Base-by-base conservation (phyloP, 148 eudicot genomes). In the Amaranthus hypochondriacus region DNA sequence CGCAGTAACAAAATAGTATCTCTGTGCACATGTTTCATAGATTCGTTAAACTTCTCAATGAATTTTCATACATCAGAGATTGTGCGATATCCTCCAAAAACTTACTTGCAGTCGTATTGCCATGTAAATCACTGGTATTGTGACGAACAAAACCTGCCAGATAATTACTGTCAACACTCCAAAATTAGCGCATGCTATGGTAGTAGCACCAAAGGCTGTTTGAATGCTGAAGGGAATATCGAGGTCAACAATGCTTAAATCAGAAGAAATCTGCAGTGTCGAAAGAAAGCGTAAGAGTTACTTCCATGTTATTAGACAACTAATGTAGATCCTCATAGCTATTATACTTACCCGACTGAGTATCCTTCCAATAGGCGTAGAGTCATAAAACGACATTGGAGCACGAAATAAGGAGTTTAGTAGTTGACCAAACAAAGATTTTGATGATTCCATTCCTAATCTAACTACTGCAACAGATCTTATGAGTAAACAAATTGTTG, bases 361-460 rank as follows among this genome's bases (percentile, higher is more conserved):
- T 72, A 94, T 92, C 76, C 98, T 86, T 77, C 98, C 98, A 82
- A 94, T 82, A 63, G 97, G 98, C 0, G 98, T 94, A 44, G 97
- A 94, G 72, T 94, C 97, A 58, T 92, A 94, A 76, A 94, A 94
- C 14, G 93, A 83, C 90, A 90, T 92, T 39, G 98, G 98, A 3
- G 97, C 98, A 7, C 88, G 88, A 52, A 94, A 88, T 48, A 94
- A 87, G 57, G 97, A 92, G 51, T 76, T 79, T 75, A 92, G 67
- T 62, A 94, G 74, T 83, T 85, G 88, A 13, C 89, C 81, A 73
- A 88, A 94, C 50, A 94, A 68, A 14, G 98, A 84, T 73, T 81
- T 86, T 49, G 98, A 94, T n/a, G 98, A 86, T 56, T 75, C 79
- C 87, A 91, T 51, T 18, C 97, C 97, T 73, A 92, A 68, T 51